Evolutionary conservation across 2,329 filamentous ascomycete genomes (phyloP).

Genomic region (Trichoderma atroviride): DNA sequence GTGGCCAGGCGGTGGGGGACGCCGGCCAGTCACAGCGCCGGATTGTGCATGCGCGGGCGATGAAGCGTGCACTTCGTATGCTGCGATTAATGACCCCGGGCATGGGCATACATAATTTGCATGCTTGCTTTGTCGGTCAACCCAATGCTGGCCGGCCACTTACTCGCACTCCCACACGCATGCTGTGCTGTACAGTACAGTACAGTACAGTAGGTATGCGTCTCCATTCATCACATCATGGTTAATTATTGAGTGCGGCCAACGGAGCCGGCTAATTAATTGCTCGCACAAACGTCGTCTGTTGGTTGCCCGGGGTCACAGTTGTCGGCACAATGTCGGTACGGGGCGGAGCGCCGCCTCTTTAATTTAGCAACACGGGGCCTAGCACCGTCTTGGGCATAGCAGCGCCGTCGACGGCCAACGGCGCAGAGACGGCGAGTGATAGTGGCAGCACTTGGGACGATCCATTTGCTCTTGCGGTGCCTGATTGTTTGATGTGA

Average conservation of each 20-base stretch:
- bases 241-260: neutral
- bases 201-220: neutral
- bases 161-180: neutral
- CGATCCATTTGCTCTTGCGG: conserved; percentile 5
- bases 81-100: conserved; percentile 5
- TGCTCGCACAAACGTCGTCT: neutral
- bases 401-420: conserved; percentile 10
- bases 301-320: neutral
- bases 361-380: conserved; percentile 16
- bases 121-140: conserved; percentile 15
- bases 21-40: conserved; percentile 10
- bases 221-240: neutral
- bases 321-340: conserved; percentile 25
- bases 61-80: conserved; percentile 10
- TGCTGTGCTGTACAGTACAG: no score
- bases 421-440: conserved; percentile 1
- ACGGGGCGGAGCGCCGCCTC: conserved; percentile 15
- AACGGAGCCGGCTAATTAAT: neutral
- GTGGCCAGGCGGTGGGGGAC: conserved; percentile 9
- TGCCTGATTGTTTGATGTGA: conserved; percentile 18
- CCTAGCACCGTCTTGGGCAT: conserved; percentile 22
- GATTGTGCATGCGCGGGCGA: conserved; percentile 19
- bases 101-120: neutral
- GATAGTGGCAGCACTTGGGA: conserved; percentile 18
- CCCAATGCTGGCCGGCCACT: conserved; percentile 1